Evolutionary conservation across 2,329 filamentous ascomycete genomes (phyloP).

Genomic region (Akanthomyces lecanii): DNA sequence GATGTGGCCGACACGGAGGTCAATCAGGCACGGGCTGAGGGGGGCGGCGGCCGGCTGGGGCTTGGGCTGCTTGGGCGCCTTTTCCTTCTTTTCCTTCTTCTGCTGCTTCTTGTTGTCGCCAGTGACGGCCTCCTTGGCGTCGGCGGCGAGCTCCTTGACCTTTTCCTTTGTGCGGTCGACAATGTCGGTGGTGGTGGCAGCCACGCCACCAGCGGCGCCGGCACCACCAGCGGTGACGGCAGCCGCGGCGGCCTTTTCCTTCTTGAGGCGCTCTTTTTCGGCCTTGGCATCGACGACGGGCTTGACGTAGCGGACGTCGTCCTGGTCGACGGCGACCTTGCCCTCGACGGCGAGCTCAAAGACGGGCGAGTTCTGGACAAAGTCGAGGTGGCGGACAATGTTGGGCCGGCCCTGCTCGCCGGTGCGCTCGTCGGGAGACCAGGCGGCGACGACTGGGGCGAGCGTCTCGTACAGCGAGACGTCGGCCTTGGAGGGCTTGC

Average conservation of each 20-base stretch:
- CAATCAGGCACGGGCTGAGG: slow-evolving; percentile 80
- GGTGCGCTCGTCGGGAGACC: slow-evolving; percentile 82
- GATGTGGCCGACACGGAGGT: slow-evolving; percentile 94
- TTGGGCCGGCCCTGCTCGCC: slow-evolving; percentile 86
- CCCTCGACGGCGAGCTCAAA: slow-evolving; percentile 66
- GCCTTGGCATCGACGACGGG: slow-evolving; percentile 87
- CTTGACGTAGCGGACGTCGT: slow-evolving; percentile 81
- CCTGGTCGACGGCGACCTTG: slow-evolving; percentile 73
- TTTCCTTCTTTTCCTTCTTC: slow-evolving; percentile 88
- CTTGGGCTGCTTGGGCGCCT: slow-evolving; percentile 71
- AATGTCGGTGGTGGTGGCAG: slow-evolving; percentile 44
- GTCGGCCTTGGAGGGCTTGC: slow-evolving; percentile 85
- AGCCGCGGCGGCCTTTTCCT: slow-evolving; percentile 76
- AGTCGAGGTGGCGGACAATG: slow-evolving; percentile 87
- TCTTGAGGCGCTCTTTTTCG: slow-evolving; percentile 95
- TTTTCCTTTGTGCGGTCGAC: slow-evolving; percentile 60
- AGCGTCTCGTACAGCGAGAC: slow-evolving; percentile 77
- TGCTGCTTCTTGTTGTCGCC: slow-evolving; percentile 56
- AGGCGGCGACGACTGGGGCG: slow-evolving; percentile 70
- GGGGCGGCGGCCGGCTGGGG: slow-evolving; percentile 67
- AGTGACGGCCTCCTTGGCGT: slow-evolving; percentile 39
- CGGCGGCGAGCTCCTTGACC: slow-evolving; percentile 51
- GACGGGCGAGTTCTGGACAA: slow-evolving; percentile 84
- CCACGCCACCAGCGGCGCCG: slow-evolving; percentile 45
- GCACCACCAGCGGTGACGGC: slow-evolving; percentile 42